Evolutionary conservation across 306 rosid genomes (phyloP).

Genomic region (Astragalus membranaceus): DNA sequence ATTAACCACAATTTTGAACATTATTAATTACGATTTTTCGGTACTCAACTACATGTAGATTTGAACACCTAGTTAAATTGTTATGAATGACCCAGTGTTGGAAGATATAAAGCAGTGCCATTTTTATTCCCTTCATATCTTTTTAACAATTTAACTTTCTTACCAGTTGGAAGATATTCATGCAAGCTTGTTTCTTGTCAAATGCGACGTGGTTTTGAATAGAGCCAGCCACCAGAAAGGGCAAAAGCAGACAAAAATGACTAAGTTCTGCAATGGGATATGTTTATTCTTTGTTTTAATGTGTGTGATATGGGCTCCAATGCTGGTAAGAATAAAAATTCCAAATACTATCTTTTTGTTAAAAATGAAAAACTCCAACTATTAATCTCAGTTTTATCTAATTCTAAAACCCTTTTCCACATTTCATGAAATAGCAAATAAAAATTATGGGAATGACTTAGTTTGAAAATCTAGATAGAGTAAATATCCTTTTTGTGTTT

Average conservation of each 20-base stretch:
- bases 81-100: too few species aligned
- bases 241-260: conserved; percentile 72
- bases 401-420: neutral
- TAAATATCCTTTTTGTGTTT: neutral
- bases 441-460: neutral
- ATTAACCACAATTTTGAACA: too few species aligned
- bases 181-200: conserved; percentile 92
- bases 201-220: conserved; percentile 72
- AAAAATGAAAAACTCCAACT: conserved; percentile 8
- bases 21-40: too few species aligned
- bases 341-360: neutral
- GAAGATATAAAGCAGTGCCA: neutral
- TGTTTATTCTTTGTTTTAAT: conserved; percentile 73
- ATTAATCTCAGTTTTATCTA: neutral
- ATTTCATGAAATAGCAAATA: neutral
- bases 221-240: conserved; percentile 80
- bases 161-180: conserved; percentile 87
- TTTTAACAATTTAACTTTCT: conserved; percentile 13
- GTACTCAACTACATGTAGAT: too few species aligned
- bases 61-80: too few species aligned
- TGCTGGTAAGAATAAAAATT: conserved; percentile 62
- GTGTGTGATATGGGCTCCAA: conserved; percentile 94
- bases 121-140: conserved; percentile 12
- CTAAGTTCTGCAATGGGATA: conserved; percentile 86
- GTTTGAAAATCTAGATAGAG: neutral